These are phyloP conservation scores for Boletus patriciae DNA, from an alignment of 768 basidiomycete species.

Conservation along the genomic window DNA sequence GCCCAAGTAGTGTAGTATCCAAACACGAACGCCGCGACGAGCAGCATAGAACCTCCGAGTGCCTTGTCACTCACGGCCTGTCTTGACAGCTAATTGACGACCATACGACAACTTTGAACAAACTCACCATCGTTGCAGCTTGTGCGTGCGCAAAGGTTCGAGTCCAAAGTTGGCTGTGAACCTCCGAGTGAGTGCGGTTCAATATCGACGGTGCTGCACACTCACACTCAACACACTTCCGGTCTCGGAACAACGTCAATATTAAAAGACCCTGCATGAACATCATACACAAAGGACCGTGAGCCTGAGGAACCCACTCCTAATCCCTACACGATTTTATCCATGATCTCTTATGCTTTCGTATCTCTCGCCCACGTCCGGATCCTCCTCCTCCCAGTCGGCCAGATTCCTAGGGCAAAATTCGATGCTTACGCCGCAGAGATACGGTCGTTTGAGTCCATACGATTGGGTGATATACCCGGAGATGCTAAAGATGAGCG, in stretches of 20 bases:
- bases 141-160: slow-evolving; percentile 7
- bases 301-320: not conserved
- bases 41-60: slow-evolving; percentile 77
- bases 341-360: slow-evolving; percentile 72
- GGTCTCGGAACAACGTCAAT: not conserved
- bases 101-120: not conserved
- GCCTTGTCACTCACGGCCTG: slow-evolving; percentile 81
- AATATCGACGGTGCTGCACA: not conserved
- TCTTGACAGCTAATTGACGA: slow-evolving; percentile 5
- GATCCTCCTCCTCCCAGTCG: slow-evolving; percentile 85
- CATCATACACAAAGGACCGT: not conserved
- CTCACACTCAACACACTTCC: not conserved
- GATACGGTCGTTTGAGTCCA: slow-evolving; percentile 67
- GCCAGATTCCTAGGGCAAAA: slow-evolving; percentile 61
- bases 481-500: slow-evolving; percentile 73
- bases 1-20: slow-evolving; percentile 93
- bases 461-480: slow-evolving; percentile 82
- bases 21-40: slow-evolving; percentile 74
- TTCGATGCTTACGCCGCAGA: slow-evolving; percentile 77
- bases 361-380: slow-evolving; percentile 83
- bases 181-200: not conserved
- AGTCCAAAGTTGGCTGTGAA: slow-evolving; percentile 19
- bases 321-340: not conserved
- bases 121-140: slow-evolving; percentile 28
- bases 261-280: slow-evolving; percentile 2